Conservation (phyloP, 2,329 filamentous ascomycete species). For the Ceratocystis lukuohia region DNA sequence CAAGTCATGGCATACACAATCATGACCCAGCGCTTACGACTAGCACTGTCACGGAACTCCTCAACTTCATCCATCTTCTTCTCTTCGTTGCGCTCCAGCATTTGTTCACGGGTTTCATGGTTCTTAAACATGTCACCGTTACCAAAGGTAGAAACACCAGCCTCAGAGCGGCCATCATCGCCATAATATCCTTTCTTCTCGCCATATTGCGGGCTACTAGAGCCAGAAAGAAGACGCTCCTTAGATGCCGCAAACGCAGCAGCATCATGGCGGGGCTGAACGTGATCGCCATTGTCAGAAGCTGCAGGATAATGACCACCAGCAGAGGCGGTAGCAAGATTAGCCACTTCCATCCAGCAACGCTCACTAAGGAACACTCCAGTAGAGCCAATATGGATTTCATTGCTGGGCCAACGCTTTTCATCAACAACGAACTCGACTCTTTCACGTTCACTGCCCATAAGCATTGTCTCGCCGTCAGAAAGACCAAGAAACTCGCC, state of each 20-base stretch:
- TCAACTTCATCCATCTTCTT: constrained; percentile 85
- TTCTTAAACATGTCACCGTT: constrained; percentile 97
- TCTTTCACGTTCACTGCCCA: constrained; percentile 87
- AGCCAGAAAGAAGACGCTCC: constrained; percentile 43
- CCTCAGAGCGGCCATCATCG: constrained; percentile 82
- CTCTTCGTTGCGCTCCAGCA: constrained; percentile 90
- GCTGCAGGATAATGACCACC: constrained; percentile 35
- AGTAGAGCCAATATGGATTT: constrained; percentile 79
- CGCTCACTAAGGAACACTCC: constrained; percentile 91
- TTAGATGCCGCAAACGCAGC: constrained; percentile 50
- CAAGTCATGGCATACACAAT: constrained; percentile 74
- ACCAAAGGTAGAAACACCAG: constrained; percentile 79
- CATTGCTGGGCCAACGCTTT: constrained; percentile 82
- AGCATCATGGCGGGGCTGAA: constrained; percentile 37
- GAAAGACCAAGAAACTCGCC: constrained; percentile 85
- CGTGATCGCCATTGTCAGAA: constrained; percentile 50
- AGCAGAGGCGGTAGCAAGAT: constrained; percentile 37
- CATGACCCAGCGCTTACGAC: constrained; percentile 82
- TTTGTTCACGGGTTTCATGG: constrained; percentile 80
- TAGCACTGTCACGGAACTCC: constrained; percentile 60
- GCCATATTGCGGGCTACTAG: constrained; percentile 45
- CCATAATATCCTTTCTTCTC: constrained; percentile 76
- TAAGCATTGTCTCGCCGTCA: constrained; percentile 69
- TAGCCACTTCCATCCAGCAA: constrained; percentile 85
- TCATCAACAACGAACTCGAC: constrained; percentile 83